These are phyloP conservation scores for Rhodotorula mucilaginosa DNA, from an alignment of 1,284 basidiomycete genomes.

Conservation along the genomic window DNA sequence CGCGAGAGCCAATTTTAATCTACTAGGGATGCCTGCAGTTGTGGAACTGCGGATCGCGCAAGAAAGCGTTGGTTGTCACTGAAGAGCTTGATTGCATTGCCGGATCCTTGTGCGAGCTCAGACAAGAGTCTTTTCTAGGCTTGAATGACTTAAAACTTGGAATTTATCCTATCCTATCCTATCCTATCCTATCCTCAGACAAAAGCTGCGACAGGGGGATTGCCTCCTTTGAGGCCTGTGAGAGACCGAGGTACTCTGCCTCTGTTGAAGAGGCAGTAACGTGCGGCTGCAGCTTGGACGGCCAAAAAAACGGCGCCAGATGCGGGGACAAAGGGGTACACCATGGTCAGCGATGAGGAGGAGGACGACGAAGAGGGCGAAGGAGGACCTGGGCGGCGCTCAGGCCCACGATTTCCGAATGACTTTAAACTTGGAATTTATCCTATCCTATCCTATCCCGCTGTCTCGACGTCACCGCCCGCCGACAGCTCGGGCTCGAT, in stretches of 20 bases:
- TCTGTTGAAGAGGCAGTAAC: background rate
- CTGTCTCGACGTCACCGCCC: too few species aligned
- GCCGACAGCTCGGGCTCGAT: too few species aligned
- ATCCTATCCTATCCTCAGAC: too few species aligned
- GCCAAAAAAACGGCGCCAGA: background rate
- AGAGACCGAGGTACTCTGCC: slow-evolving; percentile 48
- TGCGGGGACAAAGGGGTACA: background rate
- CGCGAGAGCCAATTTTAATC: too few species aligned
- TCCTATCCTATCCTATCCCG: too few species aligned
- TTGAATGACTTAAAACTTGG: too few species aligned
- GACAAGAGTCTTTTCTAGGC: slow-evolving; percentile 29
- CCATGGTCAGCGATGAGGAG: background rate
- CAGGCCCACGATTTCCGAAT: too few species aligned
- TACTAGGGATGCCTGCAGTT: slow-evolving; percentile 11
- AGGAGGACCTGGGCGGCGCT: too few species aligned
- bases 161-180: too few species aligned
- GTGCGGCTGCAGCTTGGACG: background rate
- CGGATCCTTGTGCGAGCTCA: slow-evolving; percentile 38
- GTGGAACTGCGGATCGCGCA: slow-evolving; percentile 45
- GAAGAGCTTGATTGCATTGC: slow-evolving; percentile 19
- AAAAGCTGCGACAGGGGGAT: slow-evolving; percentile 47
- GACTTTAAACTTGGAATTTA: too few species aligned
- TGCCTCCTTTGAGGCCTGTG: slow-evolving; percentile 55
- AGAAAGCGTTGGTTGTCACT: slow-evolving; percentile 41
- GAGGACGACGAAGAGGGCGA: too few species aligned